Evolutionary conservation across 805 yeast species (phyloP).

Genomic region (Metschnikowia noctiluminum): DNA sequence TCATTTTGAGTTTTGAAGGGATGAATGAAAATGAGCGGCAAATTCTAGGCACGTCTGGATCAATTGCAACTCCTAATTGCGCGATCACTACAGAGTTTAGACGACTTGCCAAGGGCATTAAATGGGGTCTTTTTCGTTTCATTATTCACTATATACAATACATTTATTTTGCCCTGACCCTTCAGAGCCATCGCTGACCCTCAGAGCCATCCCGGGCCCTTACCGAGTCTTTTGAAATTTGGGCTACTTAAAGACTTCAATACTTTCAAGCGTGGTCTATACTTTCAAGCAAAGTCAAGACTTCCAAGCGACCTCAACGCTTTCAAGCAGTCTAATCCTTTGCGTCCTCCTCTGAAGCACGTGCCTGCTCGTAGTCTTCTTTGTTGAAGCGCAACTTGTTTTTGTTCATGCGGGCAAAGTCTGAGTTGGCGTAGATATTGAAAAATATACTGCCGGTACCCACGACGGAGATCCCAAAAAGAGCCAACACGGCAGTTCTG

Average conservation of each 20-base stretch:
- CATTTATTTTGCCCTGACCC: background rate
- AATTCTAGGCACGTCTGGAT: too few relatives aligned
- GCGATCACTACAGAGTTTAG: background rate
- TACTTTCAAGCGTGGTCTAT: too few relatives aligned
- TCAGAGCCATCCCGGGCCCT: background rate
- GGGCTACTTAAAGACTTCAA: too few relatives aligned
- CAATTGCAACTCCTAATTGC: background rate
- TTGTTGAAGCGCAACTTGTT: conserved; percentile 37
- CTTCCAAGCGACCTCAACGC: background rate
- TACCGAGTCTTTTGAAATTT: background rate
- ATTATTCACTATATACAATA: conserved; percentile 1
- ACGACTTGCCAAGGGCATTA: too few relatives aligned
- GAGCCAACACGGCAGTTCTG: conserved; percentile 38
- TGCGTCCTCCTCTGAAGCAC: conserved; percentile 14
- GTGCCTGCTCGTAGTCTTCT: conserved; percentile 29
- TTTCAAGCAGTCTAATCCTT: conserved; percentile 1
- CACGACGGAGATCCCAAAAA: conserved; percentile 36
- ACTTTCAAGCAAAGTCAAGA: background rate
- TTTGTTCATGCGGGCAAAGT: conserved; percentile 40
- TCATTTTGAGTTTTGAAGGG: too few relatives aligned
- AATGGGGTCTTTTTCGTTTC: background rate
- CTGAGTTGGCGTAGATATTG: conserved; percentile 43
- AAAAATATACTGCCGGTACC: conserved; percentile 39
- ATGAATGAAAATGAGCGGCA: too few relatives aligned
- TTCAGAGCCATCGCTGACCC: background rate